A percentile compares a stretch with the other conserved stretches of the same genome.
Evolutionary conservation across 164 flowering plant species (phyloP).

Genomic region (Buxus sempervirens): DNA sequence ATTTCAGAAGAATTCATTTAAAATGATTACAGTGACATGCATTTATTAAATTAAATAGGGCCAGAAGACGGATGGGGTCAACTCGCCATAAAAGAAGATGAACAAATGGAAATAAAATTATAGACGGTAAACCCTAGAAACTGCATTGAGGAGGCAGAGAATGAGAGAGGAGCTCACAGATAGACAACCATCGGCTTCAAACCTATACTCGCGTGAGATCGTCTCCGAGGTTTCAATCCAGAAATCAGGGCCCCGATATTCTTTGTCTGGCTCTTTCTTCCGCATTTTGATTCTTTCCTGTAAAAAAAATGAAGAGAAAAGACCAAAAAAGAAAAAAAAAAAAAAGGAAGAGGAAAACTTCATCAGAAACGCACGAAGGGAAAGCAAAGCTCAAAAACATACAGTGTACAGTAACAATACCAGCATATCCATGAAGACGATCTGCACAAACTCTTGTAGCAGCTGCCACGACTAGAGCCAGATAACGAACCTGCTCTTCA

Average conservation of each 20-base stretch:
- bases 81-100: too few relatives aligned
- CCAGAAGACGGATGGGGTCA: too few relatives aligned
- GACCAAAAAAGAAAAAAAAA: not conserved
- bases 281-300: slow-evolving; percentile 45
- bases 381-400: not conserved
- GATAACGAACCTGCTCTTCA: not conserved
- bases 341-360: too few relatives aligned
- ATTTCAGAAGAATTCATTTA: too few relatives aligned
- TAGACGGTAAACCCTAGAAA: not conserved
- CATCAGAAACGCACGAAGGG: not conserved
- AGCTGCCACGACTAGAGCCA: too few relatives aligned
- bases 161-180: slow-evolving; percentile 38
- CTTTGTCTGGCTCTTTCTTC: slow-evolving; percentile 43
- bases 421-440: slow-evolving; percentile 1
- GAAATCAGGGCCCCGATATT: slow-evolving; percentile 31
- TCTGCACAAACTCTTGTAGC: not conserved
- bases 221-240: slow-evolving; percentile 75
- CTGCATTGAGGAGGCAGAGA: not conserved
- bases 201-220: slow-evolving; percentile 49
- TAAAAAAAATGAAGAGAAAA: not conserved
- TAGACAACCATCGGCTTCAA: slow-evolving; percentile 56
- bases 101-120: too few relatives aligned
- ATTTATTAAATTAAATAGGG: too few relatives aligned
- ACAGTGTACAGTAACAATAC: not conserved
- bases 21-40: too few relatives aligned